Evolutionary conservation across 2,329 filamentous ascomycete species (phyloP), one percentile per base, ranked within the genome.

Genomic region (Lachnellula hyalina): DNA sequence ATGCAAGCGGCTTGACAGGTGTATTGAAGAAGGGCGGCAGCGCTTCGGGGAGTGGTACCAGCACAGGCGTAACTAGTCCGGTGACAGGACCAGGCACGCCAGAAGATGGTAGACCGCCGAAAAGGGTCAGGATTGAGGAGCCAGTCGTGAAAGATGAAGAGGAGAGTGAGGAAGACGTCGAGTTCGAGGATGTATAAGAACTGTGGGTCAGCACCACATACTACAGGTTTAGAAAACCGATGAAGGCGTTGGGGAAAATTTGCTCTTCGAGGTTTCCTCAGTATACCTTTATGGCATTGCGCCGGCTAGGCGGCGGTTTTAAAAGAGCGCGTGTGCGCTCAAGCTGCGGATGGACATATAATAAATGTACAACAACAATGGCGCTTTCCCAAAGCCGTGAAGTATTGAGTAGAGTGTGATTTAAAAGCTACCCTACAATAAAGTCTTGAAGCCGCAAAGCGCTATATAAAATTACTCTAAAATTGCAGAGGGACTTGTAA

Each of bases 61-160:
- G 64, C 38, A 69, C 66, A 57, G 65, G 64, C 41, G 63, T 61
- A 17, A 65, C 59, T 35, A 70, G 66, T 63, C 65, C 64, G 60
- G 67, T 64, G 36, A 68, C 63, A 65, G 67, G 64, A 63, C 67
- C 64, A 15, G 63, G 58, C n/a, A 69, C 65, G 46, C 68, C 64
- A 25, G 72, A 74, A 44, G 79, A 79, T 54, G 74, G 74, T 21
- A 70, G 74, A 40, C 74, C 78, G 12, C 71, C 75, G 9, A 89
- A 89, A 73, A 80, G 80, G 58, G 75, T 82, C 45, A 85, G 84
- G 68, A 68, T 86, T 17, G 83, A 85, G 70, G 74, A 57, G 70
- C 74, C 59, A 54, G 66, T 69, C 15, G 46, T 55, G 4, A 62
- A 71, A 34, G 70, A 70, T 5, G 75, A 75, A 28, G 75, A 67